phyloP scores from a whole-genome alignment of 2,329 filamentous ascomycete species.

The Aurifilum marmelostoma region DNA sequence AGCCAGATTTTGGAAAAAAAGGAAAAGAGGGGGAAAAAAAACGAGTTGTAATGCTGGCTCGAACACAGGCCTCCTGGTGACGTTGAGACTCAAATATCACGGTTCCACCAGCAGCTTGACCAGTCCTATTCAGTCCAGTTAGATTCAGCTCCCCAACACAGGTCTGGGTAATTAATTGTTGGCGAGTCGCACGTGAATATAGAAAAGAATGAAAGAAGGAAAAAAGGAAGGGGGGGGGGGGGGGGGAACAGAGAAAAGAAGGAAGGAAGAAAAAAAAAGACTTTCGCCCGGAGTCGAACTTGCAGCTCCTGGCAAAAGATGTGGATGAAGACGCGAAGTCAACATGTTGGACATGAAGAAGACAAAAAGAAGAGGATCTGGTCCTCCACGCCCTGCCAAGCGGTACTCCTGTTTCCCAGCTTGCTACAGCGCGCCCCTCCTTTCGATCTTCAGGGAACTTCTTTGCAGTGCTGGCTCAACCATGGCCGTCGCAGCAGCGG shows the following conservation, averaged over 20 bases:
- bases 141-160: no score
- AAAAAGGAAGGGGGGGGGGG: no score
- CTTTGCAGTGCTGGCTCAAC: slow-evolving; percentile 15
- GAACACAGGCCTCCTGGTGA: background rate
- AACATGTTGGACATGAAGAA: background rate
- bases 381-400: slow-evolving; percentile 8
- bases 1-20: background rate
- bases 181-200: no score
- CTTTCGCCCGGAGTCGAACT: background rate
- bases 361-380: slow-evolving; percentile 4
- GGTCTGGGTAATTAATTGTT: no score
- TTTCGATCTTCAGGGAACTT: slow-evolving; percentile 1
- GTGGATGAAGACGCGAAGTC: background rate
- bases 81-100: background rate
- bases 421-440: slow-evolving; percentile 9
- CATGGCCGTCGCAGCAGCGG: background rate
- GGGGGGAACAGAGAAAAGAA: no score
- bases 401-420: background rate
- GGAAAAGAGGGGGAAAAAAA: background rate
- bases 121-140: no score
- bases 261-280: background rate
- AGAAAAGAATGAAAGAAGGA: no score
- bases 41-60: background rate
- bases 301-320: background rate
- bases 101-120: background rate